Conservation (phyloP, 176 grass and related monocot genomes). For the Ananas comosus region DNA sequence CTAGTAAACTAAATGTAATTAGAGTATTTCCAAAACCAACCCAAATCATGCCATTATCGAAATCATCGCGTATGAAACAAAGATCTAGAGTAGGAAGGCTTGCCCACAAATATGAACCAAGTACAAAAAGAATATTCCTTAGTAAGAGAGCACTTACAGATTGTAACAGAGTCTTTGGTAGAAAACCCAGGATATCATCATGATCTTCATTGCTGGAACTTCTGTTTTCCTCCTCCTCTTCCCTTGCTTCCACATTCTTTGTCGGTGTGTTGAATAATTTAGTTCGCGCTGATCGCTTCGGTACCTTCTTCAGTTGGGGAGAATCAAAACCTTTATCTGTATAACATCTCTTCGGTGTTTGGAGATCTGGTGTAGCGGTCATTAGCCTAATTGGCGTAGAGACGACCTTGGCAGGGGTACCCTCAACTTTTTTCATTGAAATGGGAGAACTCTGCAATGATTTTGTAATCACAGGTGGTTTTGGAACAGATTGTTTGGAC, state of each 20-base stretch:
- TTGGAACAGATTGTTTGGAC: neutral
- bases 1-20: too few relatives aligned
- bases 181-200: constrained; percentile 50
- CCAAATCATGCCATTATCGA: neutral
- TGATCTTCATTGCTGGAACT: neutral
- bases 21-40: neutral
- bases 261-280: constrained; percentile 68
- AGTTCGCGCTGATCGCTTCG: constrained; percentile 42
- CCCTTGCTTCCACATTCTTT: constrained; percentile 27
- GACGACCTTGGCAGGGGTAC: constrained; percentile 55
- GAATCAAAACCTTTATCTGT: constrained; percentile 21
- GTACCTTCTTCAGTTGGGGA: constrained; percentile 20
- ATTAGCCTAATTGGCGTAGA: constrained; percentile 55
- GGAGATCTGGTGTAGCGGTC: constrained; percentile 39
- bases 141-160: constrained; percentile 35
- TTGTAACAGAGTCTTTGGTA: constrained; percentile 56
- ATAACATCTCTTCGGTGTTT: constrained; percentile 43
- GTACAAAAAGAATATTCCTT: neutral
- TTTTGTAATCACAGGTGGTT: neutral
- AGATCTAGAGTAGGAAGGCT: neutral
- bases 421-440: constrained; percentile 14
- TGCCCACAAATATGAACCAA: neutral
- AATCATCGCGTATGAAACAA: neutral
- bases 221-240: constrained; percentile 21
- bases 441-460: constrained; percentile 5